Base-by-base conservation (phyloP, 2,329 filamentous ascomycete species). In the Amauroascus verrucosus region DNA sequence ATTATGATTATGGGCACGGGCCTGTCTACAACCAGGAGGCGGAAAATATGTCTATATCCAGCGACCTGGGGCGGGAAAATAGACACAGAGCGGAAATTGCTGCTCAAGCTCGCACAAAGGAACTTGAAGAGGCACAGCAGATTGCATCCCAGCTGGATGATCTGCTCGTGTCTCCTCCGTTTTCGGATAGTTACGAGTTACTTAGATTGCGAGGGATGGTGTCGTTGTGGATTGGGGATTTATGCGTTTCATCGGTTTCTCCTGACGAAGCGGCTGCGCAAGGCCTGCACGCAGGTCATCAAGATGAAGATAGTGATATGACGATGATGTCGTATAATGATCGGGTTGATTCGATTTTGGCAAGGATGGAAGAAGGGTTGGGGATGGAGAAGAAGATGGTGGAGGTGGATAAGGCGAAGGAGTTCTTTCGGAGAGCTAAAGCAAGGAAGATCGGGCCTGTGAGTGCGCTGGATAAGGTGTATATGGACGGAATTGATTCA, bases 171-270 rank as follows among this genome's bases (percentile, higher is more conserved):
- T 82, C 78, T 33, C 76, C 81, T 22, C 88, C 88, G 0, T 95
- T 83, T 63, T 81, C 82, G 28, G 81, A 82, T 54, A 83, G 82
- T 60, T 67, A 74, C 3, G 79, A 83, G 56, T 71, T 95, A 56
- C 72, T 90, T 44, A 75, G 84, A 46, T 71, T 95, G 22, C 77
- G 87, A 49, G 88, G 79, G 7, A 87, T 88, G 77, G 70, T 89
- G 5, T 80, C 81, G 0, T 72, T 93, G 14, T 95, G 87, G 75
- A 74, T 88, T 14, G 84, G 78, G 6, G 87, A 95, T 65, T 69
- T 95, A 28, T 62, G 66, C 32, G 51, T 71, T 6, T 67, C 63
- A 2, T 69, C 66, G 4, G 51, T 71, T 11, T 60, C 59, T 18
- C 59, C 62, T 20, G 57, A 54, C 16, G 54, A 63, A 43, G 50